A percentile compares a stretch with the other conserved stretches of the same genome.
Conservation (phyloP, 306 rosid genomes). For the Rosa chinensis region DNA sequence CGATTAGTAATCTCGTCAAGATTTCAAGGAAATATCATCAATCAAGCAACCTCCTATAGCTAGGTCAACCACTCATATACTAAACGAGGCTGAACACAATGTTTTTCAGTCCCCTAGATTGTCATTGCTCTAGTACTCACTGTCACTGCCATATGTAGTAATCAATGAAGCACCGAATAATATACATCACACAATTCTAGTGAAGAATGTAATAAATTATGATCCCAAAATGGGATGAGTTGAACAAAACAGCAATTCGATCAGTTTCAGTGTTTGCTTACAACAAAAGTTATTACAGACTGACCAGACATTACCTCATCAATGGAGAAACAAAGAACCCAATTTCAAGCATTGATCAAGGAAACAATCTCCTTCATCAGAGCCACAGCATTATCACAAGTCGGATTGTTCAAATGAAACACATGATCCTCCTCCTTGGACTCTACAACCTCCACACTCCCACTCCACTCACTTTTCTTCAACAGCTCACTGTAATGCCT, state of each 20-base stretch:
- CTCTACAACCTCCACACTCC: constrained; percentile 47
- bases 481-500: constrained; percentile 44
- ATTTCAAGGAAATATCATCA: no score
- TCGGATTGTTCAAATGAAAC: constrained; percentile 54
- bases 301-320: background rate
- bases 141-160: no score
- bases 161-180: no score
- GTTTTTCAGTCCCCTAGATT: no score
- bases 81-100: no score
- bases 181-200: no score
- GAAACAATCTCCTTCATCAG: constrained; percentile 37
- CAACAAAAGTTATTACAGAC: background rate
- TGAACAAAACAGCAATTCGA: background rate
- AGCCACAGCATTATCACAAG: constrained; percentile 29
- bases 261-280: background rate
- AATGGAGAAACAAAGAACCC: background rate
- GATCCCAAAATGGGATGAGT: constrained; percentile 4
- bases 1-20: background rate
- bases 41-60: no score
- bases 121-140: no score
- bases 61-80: no score
- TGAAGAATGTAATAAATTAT: background rate
- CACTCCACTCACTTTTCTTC: constrained; percentile 50
- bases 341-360: constrained; percentile 30
- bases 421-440: constrained; percentile 50